Conservation (phyloP, 1,284 basidiomycete genomes). For the Agroathelia rolfsii region DNA sequence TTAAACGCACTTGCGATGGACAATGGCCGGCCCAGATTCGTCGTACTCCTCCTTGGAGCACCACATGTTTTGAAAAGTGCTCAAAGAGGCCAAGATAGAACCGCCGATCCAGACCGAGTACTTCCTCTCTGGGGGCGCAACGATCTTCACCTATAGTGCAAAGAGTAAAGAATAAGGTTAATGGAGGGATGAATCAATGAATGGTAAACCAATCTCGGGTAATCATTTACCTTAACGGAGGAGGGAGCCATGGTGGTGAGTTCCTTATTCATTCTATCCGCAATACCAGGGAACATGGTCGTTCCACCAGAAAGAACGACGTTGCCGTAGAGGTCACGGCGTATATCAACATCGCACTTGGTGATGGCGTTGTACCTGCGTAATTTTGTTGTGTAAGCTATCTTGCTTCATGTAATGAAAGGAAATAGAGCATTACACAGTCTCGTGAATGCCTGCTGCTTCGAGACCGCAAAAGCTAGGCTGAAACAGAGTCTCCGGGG, state of each 20-base stretch:
- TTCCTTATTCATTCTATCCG: constrained; percentile 78
- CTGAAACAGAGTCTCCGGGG: constrained; percentile 74
- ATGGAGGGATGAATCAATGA: not conserved
- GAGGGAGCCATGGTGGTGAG: constrained; percentile 59
- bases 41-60: constrained; percentile 62
- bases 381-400: not conserved
- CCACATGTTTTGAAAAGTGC: constrained; percentile 68
- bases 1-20: constrained; percentile 51
- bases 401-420: not conserved
- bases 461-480: constrained; percentile 67
- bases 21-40: constrained; percentile 49
- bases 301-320: too few species aligned
- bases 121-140: constrained; percentile 59
- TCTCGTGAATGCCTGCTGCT: constrained; percentile 69
- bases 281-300: too few species aligned
- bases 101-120: constrained; percentile 80
- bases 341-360: constrained; percentile 39
- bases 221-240: constrained; percentile 53
- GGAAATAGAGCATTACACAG: constrained; percentile 32
- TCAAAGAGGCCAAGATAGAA: constrained; percentile 69
- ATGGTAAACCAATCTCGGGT: not conserved
- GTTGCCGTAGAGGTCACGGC: constrained; percentile 62
- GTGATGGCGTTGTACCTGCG: constrained; percentile 49
- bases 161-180: too few species aligned
- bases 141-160: constrained; percentile 62